Percentiles rank a stretch among this genome's conserved stretches.
These are phyloP conservation scores for Cercophora sp. DNA, from an alignment of 495 filamentous ascomycete genomes.

Conservation along the genomic window DNA sequence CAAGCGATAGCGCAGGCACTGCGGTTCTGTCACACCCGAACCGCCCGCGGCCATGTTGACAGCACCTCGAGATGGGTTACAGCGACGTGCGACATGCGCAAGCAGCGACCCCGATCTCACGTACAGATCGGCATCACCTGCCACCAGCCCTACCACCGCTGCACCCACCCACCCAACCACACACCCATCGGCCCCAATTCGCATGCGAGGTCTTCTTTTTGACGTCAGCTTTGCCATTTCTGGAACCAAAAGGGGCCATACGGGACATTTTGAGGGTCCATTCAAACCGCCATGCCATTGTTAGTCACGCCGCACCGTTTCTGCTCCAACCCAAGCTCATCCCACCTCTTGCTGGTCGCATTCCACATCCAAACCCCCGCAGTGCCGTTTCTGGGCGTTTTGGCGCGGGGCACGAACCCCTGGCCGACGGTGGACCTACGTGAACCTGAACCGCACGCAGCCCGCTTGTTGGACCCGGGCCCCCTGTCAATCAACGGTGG, in stretches of 20 bases:
- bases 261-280: background rate
- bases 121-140: slow-evolving; percentile 11
- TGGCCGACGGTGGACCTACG: background rate
- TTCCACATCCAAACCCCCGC: background rate
- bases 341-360: background rate
- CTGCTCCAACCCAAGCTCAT: background rate
- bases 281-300: background rate
- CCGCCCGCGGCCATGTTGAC: background rate
- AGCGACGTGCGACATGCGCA: background rate
- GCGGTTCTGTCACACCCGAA: slow-evolving; percentile 1
- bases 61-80: background rate
- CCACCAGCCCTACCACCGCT: background rate
- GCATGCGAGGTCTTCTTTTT: background rate
- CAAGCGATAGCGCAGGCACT: background rate
- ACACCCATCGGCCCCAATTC: slow-evolving; percentile 1
- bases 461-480: background rate
- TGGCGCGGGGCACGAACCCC: slow-evolving; percentile 1
- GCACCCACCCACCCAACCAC: slow-evolving; percentile 4
- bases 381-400: slow-evolving; percentile 1
- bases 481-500: background rate
- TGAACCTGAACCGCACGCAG: background rate
- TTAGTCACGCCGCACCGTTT: slow-evolving; percentile 6
- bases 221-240: slow-evolving; percentile 9
- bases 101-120: slow-evolving; percentile 7
- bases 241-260: background rate